Percentiles rank a stretch among this genome's conserved stretches.
phyloP scores from a whole-genome alignment of 2,329 filamentous ascomycete genomes.

The Furcasterigmium sp. region DNA sequence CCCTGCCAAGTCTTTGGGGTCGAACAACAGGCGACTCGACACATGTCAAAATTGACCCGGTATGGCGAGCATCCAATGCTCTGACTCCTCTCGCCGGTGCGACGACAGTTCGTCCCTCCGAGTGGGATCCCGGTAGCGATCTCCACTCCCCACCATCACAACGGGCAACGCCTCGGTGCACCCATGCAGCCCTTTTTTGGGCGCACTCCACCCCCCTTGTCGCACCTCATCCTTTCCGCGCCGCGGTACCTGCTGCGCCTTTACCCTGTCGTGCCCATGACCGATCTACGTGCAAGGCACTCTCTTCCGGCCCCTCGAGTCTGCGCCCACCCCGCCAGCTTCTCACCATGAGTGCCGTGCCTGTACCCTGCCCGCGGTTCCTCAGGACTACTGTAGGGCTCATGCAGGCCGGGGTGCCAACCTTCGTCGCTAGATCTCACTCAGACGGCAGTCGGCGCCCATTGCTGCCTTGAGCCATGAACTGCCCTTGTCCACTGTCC shows the following conservation, averaged over 20 bases:
- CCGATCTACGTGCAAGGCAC: not conserved
- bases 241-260: not conserved
- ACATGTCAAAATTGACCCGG: no score
- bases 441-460: conserved; percentile 1
- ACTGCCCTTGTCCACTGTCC: conserved; percentile 16
- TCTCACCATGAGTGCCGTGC: no score
- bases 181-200: conserved; percentile 1
- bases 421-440: conserved; percentile 1
- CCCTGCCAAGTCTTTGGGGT: no score
- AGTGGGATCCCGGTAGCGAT: not conserved
- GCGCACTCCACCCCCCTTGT: not conserved
- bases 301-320: not conserved
- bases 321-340: not conserved
- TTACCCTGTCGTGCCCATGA: not conserved
- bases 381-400: not conserved
- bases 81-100: no score
- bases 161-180: not conserved
- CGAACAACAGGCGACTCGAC: no score
- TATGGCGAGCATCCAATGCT: no score
- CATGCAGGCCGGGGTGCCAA: not conserved
- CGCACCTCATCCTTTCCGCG: not conserved
- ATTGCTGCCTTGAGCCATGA: conserved; percentile 4
- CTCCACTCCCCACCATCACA: not conserved
- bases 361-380: not conserved
- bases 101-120: not conserved